A percentile compares a stretch with the other conserved stretches of the same genome.
phyloP scores from a whole-genome alignment of 2,329 filamentous ascomycete species.

The Peltaster fructicola region DNA sequence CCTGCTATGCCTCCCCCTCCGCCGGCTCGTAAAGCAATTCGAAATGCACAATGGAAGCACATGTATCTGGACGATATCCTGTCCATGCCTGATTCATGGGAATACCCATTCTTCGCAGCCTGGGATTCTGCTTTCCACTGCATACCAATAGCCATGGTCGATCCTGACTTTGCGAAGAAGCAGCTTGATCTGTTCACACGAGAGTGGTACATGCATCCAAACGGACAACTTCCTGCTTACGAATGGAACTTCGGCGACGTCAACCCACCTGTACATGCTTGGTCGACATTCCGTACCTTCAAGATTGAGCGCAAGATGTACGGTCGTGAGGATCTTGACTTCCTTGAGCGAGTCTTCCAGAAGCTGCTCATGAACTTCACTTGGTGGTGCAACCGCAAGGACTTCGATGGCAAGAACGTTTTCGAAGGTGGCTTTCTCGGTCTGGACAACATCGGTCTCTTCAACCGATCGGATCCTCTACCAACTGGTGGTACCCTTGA shows the following conservation, averaged over 20 bases:
- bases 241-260: constrained; percentile 98
- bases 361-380: constrained; percentile 93
- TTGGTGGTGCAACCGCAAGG: constrained; percentile 98
- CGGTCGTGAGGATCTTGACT: constrained; percentile 83
- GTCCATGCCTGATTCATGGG: constrained; percentile 97
- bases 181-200: constrained; percentile 89
- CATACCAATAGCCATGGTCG: constrained; percentile 89
- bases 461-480: constrained; percentile 89
- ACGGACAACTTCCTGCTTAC: constrained; percentile 80
- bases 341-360: constrained; percentile 90
- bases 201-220: constrained; percentile 98
- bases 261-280: constrained; percentile 90
- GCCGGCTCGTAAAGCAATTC: constrained; percentile 55
- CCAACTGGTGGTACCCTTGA: constrained; percentile 87
- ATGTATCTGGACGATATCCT: constrained; percentile 88
- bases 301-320: constrained; percentile 98
- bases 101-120: constrained; percentile 93
- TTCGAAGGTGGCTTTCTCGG: constrained; percentile 94
- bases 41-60: constrained; percentile 86
- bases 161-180: constrained; percentile 95
- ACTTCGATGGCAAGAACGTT: constrained; percentile 85
- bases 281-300: constrained; percentile 89
- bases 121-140: constrained; percentile 98
- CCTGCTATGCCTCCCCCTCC: constrained; percentile 77
- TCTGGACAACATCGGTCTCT: constrained; percentile 90